Conservation (phyloP, 2,329 filamentous ascomycete genomes). For the Intubia oerlemansii region DNA sequence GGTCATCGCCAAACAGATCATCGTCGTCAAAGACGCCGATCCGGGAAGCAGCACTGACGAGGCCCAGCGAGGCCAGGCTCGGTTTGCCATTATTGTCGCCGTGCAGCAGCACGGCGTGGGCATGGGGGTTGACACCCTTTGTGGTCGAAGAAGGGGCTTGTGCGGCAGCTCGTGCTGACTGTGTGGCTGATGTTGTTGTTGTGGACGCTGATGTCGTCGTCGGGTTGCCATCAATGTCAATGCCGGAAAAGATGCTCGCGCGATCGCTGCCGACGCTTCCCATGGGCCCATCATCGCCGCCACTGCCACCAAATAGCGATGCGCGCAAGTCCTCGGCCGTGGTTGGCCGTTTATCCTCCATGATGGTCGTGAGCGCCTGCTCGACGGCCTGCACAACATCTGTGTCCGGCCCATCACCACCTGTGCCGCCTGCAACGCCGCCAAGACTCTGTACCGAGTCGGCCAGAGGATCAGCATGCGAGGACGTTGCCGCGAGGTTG, state of each 20-base stretch:
- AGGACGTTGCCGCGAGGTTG: background rate
- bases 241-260: slow-evolving; percentile 14
- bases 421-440: background rate
- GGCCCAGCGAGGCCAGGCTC: slow-evolving; percentile 73
- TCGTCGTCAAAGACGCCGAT: slow-evolving; percentile 88
- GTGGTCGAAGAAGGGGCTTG: background rate
- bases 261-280: slow-evolving; percentile 26
- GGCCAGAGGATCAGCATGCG: slow-evolving; percentile 36
- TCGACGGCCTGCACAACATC: slow-evolving; percentile 85
- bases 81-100: slow-evolving; percentile 34
- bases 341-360: slow-evolving; percentile 52
- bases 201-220: background rate
- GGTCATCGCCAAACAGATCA: slow-evolving; percentile 75
- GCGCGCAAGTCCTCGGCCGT: slow-evolving; percentile 41
- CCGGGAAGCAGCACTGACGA: slow-evolving; percentile 70
- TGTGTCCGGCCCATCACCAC: slow-evolving; percentile 32
- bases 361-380: slow-evolving; percentile 74
- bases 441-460: slow-evolving; percentile 65
- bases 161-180: background rate
- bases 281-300: slow-evolving; percentile 25
- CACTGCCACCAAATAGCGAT: slow-evolving; percentile 39
- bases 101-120: slow-evolving; percentile 3
- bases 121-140: slow-evolving; percentile 1
- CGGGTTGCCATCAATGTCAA: background rate
- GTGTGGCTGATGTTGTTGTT: slow-evolving; percentile 1